A percentile compares a stretch with the other conserved stretches of the same genome.
phyloP scores from a whole-genome alignment of 106 monocot genomes.

The Xerophyta viscosa region DNA sequence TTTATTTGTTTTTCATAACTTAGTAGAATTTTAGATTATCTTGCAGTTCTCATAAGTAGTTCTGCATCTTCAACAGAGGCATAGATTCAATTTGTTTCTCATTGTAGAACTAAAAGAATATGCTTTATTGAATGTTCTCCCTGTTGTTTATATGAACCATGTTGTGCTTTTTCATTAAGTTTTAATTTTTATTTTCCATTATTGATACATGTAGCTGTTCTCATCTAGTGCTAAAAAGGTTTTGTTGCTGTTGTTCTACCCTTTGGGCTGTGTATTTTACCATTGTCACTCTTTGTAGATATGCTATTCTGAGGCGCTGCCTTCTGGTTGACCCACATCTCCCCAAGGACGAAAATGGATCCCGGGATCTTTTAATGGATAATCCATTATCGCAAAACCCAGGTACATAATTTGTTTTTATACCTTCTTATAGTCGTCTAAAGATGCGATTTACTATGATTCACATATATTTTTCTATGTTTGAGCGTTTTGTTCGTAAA shows the following conservation, averaged over 20 bases:
- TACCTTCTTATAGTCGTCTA: background rate
- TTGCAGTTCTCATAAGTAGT: too few species aligned
- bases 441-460: background rate
- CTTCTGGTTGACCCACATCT: slow-evolving; percentile 59
- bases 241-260: background rate
- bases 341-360: slow-evolving; percentile 31
- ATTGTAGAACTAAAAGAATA: too few species aligned
- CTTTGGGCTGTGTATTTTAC: background rate
- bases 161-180: background rate
- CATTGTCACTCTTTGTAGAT: slow-evolving; percentile 22
- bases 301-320: slow-evolving; percentile 43
- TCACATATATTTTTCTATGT: too few species aligned
- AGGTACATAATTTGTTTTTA: slow-evolving; percentile 11
- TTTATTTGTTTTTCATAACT: too few species aligned
- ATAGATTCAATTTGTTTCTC: too few species aligned
- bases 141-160: background rate
- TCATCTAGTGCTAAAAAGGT: background rate
- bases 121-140: too few species aligned
- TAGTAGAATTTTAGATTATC: too few species aligned
- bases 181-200: too few species aligned
- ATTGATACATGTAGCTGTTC: background rate
- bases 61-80: too few species aligned
- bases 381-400: slow-evolving; percentile 58
- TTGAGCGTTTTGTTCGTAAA: background rate
- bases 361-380: slow-evolving; percentile 34